A percentile compares a stretch with the other conserved stretches of the same genome.
phyloP scores from a whole-genome alignment of 805 yeast genomes.

The Clavispora asparagi region DNA sequence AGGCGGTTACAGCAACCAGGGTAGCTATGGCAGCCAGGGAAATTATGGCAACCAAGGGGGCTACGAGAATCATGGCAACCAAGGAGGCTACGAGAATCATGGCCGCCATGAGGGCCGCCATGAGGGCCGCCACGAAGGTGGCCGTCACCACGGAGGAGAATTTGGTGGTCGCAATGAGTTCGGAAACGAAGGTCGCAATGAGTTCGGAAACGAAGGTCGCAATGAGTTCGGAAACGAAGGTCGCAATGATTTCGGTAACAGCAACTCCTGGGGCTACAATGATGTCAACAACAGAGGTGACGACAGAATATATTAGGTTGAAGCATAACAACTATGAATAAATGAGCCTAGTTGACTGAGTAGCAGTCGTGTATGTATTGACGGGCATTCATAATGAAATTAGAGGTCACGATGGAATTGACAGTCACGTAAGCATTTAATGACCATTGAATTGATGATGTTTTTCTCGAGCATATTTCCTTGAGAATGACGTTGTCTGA shows the following conservation, averaged over 20 bases:
- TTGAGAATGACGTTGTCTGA: no score
- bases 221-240: not conserved
- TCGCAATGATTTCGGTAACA: conserved; percentile 6
- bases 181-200: conserved; percentile 2
- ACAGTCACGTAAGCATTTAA: no score
- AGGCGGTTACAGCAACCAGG: not conserved
- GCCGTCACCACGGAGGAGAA: not conserved
- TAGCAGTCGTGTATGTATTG: no score
- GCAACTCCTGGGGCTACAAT: not conserved
- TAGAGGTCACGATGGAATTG: no score
- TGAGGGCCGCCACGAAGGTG: conserved; percentile 5
- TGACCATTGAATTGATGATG: no score
- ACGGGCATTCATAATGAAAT: no score
- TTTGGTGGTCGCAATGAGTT: not conserved
- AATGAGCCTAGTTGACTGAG: no score
- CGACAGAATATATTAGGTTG: not conserved
- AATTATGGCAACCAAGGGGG: not conserved
- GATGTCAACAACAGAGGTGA: not conserved
- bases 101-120: conserved; percentile 1
- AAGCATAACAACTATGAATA: no score
- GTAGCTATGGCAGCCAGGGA: conserved; percentile 1
- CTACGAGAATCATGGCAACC: not conserved
- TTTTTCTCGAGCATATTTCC: no score
- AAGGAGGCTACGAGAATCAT: not conserved
- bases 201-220: conserved; percentile 5